A percentile compares a stretch with the other conserved stretches of the same genome.
Conservation (phyloP, 768 basidiomycete species). For the Pulveroboletus frians region DNA sequence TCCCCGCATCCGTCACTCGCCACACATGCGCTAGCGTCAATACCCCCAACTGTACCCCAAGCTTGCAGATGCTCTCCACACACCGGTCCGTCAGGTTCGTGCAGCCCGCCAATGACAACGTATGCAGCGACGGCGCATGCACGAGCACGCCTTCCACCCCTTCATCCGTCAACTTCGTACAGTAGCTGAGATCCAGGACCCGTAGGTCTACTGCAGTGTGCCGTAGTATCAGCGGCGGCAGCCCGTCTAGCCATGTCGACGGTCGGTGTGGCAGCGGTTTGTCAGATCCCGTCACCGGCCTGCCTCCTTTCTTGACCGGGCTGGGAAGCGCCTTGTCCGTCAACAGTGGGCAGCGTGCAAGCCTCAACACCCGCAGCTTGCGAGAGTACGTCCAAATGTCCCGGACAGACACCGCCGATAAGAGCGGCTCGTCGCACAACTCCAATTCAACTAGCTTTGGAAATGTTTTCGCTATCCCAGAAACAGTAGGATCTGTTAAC, state of each 20-base stretch:
- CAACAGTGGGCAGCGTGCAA: slow-evolving; percentile 72
- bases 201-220: slow-evolving; percentile 70
- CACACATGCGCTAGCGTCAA: slow-evolving; percentile 76
- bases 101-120: slow-evolving; percentile 75
- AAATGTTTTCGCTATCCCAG: slow-evolving; percentile 68
- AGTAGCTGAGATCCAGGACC: slow-evolving; percentile 71
- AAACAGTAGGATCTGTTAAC: slow-evolving; percentile 58
- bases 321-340: slow-evolving; percentile 79
- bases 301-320: slow-evolving; percentile 32
- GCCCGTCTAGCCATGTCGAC: slow-evolving; percentile 52
- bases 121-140: slow-evolving; percentile 74
- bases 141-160: slow-evolving; percentile 69
- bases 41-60: slow-evolving; percentile 73
- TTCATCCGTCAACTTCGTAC: slow-evolving; percentile 64
- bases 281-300: slow-evolving; percentile 28
- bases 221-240: slow-evolving; percentile 60
- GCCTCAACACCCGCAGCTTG: slow-evolving; percentile 66
- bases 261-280: slow-evolving; percentile 55
- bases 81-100: slow-evolving; percentile 64
- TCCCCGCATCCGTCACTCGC: slow-evolving; percentile 72
- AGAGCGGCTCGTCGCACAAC: slow-evolving; percentile 57
- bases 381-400: slow-evolving; percentile 82
- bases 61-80: slow-evolving; percentile 59
- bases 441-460: slow-evolving; percentile 80
- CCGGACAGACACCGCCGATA: slow-evolving; percentile 66